phyloP scores from a whole-genome alignment of 352 stramenopile genomes.

The Phytophthora macrochlamydospora region DNA sequence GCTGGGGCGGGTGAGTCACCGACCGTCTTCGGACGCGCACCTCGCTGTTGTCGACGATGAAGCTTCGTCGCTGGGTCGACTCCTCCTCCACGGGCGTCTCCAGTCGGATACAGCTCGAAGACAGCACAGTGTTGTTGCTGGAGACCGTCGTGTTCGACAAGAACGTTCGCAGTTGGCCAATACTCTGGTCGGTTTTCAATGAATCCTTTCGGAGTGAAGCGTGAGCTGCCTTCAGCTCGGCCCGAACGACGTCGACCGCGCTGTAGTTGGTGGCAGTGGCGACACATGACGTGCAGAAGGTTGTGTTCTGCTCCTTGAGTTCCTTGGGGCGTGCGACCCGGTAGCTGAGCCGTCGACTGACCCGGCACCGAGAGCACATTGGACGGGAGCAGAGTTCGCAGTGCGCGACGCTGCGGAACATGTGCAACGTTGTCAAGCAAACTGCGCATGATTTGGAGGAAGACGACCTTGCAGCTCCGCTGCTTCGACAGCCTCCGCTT shows the following conservation, averaged over 20 bases:
- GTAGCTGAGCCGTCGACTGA: constrained; percentile 50
- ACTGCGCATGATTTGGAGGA: constrained; percentile 25
- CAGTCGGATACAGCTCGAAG: constrained; percentile 17
- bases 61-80: constrained; percentile 12
- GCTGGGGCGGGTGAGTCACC: constrained; percentile 20
- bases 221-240: constrained; percentile 31
- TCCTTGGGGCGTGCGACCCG: constrained; percentile 39
- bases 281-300: constrained; percentile 57
- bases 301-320: constrained; percentile 46
- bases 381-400: constrained; percentile 44
- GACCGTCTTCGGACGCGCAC: constrained; percentile 18
- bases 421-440: constrained; percentile 27
- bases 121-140: constrained; percentile 17
- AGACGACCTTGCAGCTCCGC: not conserved
- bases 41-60: constrained; percentile 3
- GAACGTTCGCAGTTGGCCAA: constrained; percentile 14
- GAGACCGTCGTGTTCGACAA: constrained; percentile 20
- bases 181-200: constrained; percentile 30
- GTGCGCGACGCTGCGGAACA: constrained; percentile 32
- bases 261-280: constrained; percentile 38
- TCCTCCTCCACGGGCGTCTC: constrained; percentile 21
- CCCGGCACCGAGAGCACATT: constrained; percentile 43
- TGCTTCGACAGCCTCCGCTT: constrained; percentile 9
- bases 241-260: constrained; percentile 40
- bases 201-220: constrained; percentile 9